Percentiles rank a stretch among this genome's conserved stretches.
Conservation (phyloP, 1,139 yeast genomes). For the Pichia sorboxylosa region DNA sequence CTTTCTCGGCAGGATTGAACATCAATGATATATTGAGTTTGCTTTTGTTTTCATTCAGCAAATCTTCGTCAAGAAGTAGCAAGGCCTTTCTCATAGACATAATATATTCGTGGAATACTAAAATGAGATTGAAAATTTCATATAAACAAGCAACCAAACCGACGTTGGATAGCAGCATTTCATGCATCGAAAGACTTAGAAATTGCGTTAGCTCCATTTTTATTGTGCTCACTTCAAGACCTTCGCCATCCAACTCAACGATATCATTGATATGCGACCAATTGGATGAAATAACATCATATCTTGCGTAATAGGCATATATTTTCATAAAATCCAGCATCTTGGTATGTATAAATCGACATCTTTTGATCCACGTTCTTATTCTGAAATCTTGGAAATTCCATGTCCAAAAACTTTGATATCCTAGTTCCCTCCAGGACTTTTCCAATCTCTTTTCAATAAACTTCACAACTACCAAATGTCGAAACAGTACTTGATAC, state of each 20-base stretch:
- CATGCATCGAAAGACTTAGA: slow-evolving; percentile 54
- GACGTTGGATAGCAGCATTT: slow-evolving; percentile 56
- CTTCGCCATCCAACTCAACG: slow-evolving; percentile 12
- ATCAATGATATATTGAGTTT: slow-evolving; percentile 4
- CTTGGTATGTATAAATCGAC: slow-evolving; percentile 46
- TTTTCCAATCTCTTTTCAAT: slow-evolving; percentile 48
- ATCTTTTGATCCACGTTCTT: slow-evolving; percentile 45
- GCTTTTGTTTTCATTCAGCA: slow-evolving; percentile 28
- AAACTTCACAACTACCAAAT: slow-evolving; percentile 51
- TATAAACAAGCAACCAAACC: slow-evolving; percentile 40
- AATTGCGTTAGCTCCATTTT: slow-evolving; percentile 43
- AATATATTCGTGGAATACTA: slow-evolving; percentile 46
- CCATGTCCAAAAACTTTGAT: slow-evolving; percentile 58
- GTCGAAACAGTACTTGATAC: slow-evolving; percentile 71
- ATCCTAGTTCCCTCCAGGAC: slow-evolving; percentile 66
- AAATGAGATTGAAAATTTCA: slow-evolving; percentile 34
- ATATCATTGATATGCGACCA: slow-evolving; percentile 32
- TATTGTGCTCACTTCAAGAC: slow-evolving; percentile 37
- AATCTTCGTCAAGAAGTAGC: slow-evolving; percentile 37
- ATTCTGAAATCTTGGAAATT: slow-evolving; percentile 31
- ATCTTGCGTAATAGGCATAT: slow-evolving; percentile 43
- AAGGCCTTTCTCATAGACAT: slow-evolving; percentile 45
- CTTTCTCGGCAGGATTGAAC: slow-evolving; percentile 2
- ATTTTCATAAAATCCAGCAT: slow-evolving; percentile 53
- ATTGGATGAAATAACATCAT: slow-evolving; percentile 50